phyloP scores from a whole-genome alignment of 352 stramenopile species.

The Thalassiosira exigua region DNA sequence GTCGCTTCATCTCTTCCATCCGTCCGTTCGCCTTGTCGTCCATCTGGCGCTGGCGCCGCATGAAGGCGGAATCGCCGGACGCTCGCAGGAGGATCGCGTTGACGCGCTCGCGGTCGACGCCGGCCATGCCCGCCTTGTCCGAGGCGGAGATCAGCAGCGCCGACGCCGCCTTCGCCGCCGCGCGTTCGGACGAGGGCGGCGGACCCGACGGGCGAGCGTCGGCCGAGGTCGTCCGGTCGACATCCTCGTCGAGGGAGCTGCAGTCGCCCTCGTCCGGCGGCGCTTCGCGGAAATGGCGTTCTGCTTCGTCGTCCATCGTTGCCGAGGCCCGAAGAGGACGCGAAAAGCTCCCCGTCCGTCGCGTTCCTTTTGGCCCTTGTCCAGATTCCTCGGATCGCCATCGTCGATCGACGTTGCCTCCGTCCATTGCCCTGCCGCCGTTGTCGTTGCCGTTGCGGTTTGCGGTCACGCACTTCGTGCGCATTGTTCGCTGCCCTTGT shows the following conservation, averaged over 20 bases:
- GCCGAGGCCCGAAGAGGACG: too few relatives aligned
- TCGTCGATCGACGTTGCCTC: too few relatives aligned
- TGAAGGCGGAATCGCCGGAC: slow-evolving; percentile 92
- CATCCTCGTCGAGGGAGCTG: neutral
- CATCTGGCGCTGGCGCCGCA: slow-evolving; percentile 90
- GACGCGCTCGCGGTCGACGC: slow-evolving; percentile 88
- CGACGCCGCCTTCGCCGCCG: slow-evolving; percentile 41
- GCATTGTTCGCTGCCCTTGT: too few relatives aligned
- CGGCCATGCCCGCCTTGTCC: slow-evolving; percentile 77
- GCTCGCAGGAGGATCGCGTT: slow-evolving; percentile 93
- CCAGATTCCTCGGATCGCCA: too few relatives aligned
- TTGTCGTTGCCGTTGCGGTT: too few relatives aligned
- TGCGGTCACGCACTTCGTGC: too few relatives aligned
- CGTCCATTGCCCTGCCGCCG: too few relatives aligned
- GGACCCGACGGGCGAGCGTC: too few relatives aligned
- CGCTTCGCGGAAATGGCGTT: too few relatives aligned
- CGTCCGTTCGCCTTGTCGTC: slow-evolving; percentile 89
- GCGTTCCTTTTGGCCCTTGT: too few relatives aligned
- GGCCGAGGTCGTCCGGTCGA: neutral
- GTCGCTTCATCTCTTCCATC: slow-evolving; percentile 85
- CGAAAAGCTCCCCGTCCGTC: too few relatives aligned
- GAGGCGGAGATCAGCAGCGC: slow-evolving; percentile 65
- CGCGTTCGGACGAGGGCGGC: neutral
- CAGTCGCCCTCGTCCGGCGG: slow-evolving; percentile 1
- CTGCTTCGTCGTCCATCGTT: too few relatives aligned